Base-by-base conservation (phyloP, 352 stramenopile genomes). In the Phytophthora pluvialis region DNA sequence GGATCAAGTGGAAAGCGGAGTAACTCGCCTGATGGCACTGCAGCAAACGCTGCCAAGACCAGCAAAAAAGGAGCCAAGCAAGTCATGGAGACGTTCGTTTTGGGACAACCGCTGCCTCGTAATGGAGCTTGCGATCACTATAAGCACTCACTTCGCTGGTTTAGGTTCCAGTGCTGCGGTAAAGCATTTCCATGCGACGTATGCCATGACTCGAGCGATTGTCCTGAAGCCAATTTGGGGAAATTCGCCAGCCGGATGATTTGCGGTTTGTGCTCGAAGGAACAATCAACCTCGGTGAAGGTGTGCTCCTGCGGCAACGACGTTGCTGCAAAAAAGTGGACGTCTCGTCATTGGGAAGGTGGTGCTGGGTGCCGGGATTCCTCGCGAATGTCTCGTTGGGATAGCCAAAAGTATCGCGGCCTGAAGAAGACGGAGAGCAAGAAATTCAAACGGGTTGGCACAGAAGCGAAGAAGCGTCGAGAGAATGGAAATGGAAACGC, bases 231-330 rank as follows among this genome's bases (percentile, higher is more conserved):
- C 11, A 91, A 88, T 50, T 64, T 83, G 33, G 87, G 83, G 13
- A 91, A 90, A 60, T 88, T 92, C 51, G 87, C 85, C 4, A 94
- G 82, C 56, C 82, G 86, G 35, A 91, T 93, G 66, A 93, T 95
- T 55, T 95, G 87, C 39, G 87, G 87, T 0, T 72, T 92, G 28
- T 95, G 87, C 63, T 93, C 85, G 10, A 91, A 90, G 43, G 87
- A 95, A 57, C 87, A 95, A 50, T 83, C 82, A 7, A 93, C 80
- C 28, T 61, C 77, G 5, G 52, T 88, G n/a, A 95, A 94, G 56
- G 64, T 84, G 50, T 95, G 87, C 39, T 76, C 77, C 2, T 94
- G 86, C 32, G 84, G 86, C 46, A 94, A 94, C 58, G 73, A 89
- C 16, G 72, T 94, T 36, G 78, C 81, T 7, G 42, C 59, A 11